Evolutionary conservation across 1,284 basidiomycete genomes (phyloP).

Genomic region (Mycena citricolor): DNA sequence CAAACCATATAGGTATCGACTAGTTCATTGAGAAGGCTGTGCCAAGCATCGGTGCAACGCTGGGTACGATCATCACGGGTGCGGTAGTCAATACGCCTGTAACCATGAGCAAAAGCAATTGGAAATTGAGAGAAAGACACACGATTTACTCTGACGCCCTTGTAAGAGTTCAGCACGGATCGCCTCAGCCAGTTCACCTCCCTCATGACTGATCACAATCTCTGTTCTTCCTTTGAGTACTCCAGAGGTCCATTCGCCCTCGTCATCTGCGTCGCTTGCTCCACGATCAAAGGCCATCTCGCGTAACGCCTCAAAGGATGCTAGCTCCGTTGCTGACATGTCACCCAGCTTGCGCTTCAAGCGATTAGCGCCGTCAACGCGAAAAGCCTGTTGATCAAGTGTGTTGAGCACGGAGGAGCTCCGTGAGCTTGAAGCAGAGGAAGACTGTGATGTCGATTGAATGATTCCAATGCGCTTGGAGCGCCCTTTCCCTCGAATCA

Average conservation of each 20-base stretch:
- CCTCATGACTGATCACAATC: constrained; percentile 13
- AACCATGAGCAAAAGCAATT: not conserved
- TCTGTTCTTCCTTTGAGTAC: not conserved
- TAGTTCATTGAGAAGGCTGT: constrained; percentile 15
- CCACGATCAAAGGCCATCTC: not conserved
- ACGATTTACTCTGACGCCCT: constrained; percentile 1
- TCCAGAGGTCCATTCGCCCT: not conserved
- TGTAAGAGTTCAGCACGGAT: constrained; percentile 1
- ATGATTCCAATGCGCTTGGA: too few relatives aligned
- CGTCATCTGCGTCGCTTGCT: not conserved
- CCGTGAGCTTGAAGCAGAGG: too few relatives aligned
- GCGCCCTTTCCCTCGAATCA: too few relatives aligned
- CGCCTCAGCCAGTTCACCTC: constrained; percentile 9
- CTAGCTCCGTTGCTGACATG: too few relatives aligned
- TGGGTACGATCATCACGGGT: constrained; percentile 16
- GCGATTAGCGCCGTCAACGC: not conserved
- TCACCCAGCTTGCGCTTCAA: too few relatives aligned
- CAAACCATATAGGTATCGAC: constrained; percentile 22
- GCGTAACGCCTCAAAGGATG: too few relatives aligned
- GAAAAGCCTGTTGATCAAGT: not conserved
- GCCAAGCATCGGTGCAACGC: constrained; percentile 1
- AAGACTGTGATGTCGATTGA: too few relatives aligned
- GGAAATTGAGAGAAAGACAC: not conserved
- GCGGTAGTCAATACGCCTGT: constrained; percentile 4
- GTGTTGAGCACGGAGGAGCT: too few relatives aligned